Conservation (phyloP, 2,329 filamentous ascomycete genomes). For the Ophiocordyceps camponoti-leonardi region DNA sequence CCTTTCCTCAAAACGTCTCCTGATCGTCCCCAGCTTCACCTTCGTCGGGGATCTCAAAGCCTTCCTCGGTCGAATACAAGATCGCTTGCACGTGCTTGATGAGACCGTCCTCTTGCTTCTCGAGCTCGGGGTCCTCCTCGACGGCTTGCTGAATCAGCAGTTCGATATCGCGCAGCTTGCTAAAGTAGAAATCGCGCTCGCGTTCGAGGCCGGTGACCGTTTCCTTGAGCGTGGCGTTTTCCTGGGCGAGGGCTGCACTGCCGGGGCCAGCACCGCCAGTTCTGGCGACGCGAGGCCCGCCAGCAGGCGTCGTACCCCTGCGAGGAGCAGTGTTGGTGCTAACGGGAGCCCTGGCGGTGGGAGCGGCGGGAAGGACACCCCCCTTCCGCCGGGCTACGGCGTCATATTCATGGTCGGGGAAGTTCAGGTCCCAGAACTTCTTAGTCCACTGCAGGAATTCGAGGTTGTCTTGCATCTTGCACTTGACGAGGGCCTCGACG, state of each 20-base stretch:
- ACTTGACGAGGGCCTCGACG: constrained; percentile 80
- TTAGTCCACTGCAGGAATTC: constrained; percentile 98
- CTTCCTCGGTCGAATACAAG: constrained; percentile 89
- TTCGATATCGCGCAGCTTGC: constrained; percentile 94
- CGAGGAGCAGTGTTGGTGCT: constrained; percentile 32
- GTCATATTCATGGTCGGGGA: constrained; percentile 93
- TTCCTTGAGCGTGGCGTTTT: constrained; percentile 83
- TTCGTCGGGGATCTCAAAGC: constrained; percentile 80
- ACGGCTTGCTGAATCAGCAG: constrained; percentile 83
- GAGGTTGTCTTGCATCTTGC: constrained; percentile 99
- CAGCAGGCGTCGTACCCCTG: constrained; percentile 42
- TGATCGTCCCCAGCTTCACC: constrained; percentile 56
- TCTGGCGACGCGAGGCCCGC: constrained; percentile 25
- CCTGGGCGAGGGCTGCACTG: constrained; percentile 58
- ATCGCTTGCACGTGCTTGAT: constrained; percentile 95
- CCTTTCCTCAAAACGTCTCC: constrained; percentile 49
- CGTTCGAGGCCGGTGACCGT: constrained; percentile 88
- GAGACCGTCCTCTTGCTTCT: constrained; percentile 82
- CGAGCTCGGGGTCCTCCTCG: constrained; percentile 80
- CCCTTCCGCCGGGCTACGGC: constrained; percentile 73
- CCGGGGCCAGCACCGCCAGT: constrained; percentile 37
- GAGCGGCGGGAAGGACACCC: constrained; percentile 37
- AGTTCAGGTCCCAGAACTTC: constrained; percentile 95
- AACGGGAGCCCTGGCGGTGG: constrained; percentile 28
- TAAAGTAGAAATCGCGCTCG: constrained; percentile 98